These are phyloP conservation scores for Endoconidiophora laricicola DNA, from an alignment of 2,329 filamentous ascomycete genomes.

Conservation along the genomic window DNA sequence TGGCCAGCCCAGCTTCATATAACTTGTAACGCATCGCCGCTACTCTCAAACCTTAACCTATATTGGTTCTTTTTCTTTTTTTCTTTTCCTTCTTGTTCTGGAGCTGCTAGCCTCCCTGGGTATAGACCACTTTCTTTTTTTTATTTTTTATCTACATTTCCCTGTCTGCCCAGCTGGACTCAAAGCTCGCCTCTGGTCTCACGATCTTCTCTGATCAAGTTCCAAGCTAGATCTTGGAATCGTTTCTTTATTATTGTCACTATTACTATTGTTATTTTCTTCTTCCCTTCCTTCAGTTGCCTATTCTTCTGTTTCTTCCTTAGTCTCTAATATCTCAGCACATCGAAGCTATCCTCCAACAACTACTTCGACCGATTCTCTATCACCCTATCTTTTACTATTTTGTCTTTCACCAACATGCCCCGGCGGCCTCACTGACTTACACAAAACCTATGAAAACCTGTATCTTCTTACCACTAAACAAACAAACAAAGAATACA, in stretches of 20 bases:
- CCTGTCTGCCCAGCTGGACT: neutral
- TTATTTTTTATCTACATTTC: neutral
- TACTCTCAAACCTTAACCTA: neutral
- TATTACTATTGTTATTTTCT: neutral
- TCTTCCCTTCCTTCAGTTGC: neutral
- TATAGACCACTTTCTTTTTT: neutral
- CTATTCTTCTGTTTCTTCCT: neutral
- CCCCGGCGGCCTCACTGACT: conserved; percentile 2
- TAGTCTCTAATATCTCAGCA: neutral
- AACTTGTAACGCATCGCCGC: conserved; percentile 5
- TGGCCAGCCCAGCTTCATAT: neutral
- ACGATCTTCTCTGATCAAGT: no score
- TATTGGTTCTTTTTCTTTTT: neutral
- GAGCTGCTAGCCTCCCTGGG: neutral
- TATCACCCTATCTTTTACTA: neutral
- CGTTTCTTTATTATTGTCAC: neutral
- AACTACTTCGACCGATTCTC: neutral
- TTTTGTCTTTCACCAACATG: conserved; percentile 1
- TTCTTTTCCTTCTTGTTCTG: neutral
- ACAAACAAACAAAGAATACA: neutral
- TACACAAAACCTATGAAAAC: neutral
- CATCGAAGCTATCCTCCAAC: neutral
- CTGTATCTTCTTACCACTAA: neutral
- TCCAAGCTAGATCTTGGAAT: neutral
- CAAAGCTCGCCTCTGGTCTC: neutral